These are phyloP conservation scores for Fibroporia radiculosa DNA, from an alignment of 768 basidiomycete species.

Conservation along the genomic window DNA sequence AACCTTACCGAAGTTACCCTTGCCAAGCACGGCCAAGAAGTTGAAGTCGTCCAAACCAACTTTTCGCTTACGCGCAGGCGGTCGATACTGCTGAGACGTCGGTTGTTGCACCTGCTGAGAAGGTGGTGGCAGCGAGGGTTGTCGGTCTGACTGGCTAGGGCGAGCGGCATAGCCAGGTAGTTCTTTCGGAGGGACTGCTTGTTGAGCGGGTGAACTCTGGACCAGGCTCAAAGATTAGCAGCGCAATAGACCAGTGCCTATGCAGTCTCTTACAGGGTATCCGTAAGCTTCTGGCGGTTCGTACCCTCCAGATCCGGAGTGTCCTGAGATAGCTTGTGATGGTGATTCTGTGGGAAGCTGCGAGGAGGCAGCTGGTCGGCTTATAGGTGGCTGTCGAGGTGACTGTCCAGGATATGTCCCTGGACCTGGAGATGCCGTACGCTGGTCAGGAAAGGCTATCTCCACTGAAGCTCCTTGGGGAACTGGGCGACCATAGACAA, in stretches of 20 bases:
- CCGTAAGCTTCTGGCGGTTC: conserved; percentile 23
- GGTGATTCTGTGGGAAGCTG: conserved; percentile 37
- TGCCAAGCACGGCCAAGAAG: conserved; percentile 95
- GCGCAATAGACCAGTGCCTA: conserved; percentile 4
- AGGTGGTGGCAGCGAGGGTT: conserved; percentile 21
- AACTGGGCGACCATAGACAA: conserved; percentile 9
- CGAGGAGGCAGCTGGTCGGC: conserved; percentile 35
- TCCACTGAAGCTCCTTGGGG: conserved; percentile 4
- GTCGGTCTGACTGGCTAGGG: conserved; percentile 17
- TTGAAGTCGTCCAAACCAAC: conserved; percentile 98
- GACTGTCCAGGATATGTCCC: conserved; percentile 24
- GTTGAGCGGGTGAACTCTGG: conserved; percentile 24
- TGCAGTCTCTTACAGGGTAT: conserved; percentile 28
- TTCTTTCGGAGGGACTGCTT: conserved; percentile 17
- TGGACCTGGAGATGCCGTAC: conserved; percentile 9
- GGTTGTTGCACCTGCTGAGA: conserved; percentile 29
- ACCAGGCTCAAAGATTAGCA: too few relatives aligned
- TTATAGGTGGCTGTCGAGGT: conserved; percentile 34
- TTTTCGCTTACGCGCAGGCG: conserved; percentile 56
- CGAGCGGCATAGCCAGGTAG: conserved; percentile 9
- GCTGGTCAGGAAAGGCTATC: conserved; percentile 13
- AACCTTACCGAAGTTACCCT: conserved; percentile 99
- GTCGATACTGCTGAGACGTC: conserved; percentile 31
- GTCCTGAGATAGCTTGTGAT: conserved; percentile 14
- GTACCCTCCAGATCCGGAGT: conserved; percentile 32